phyloP scores from a whole-genome alignment of 352 stramenopile species.

The Pythium aquatile region DNA sequence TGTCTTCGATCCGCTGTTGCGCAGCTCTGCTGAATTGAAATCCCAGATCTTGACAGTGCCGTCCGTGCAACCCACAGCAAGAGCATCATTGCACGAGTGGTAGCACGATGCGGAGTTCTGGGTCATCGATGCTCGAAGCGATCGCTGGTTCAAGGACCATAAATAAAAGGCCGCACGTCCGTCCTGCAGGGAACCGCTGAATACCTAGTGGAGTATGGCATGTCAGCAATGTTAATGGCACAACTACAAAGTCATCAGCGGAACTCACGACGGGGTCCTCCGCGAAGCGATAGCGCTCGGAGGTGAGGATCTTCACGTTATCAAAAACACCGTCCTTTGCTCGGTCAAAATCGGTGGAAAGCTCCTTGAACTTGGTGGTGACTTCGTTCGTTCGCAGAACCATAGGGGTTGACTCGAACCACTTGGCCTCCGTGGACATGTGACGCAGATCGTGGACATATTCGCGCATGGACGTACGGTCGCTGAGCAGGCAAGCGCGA shows the following conservation, averaged over 20 bases:
- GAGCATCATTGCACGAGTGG: conserved; percentile 75
- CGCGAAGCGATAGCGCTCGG: conserved; percentile 51
- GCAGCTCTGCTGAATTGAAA: conserved; percentile 60
- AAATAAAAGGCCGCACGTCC: conserved; percentile 82
- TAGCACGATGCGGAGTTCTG: conserved; percentile 72
- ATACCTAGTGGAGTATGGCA: conserved; percentile 34
- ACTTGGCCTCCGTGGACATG: conserved; percentile 72
- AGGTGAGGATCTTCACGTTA: conserved; percentile 64
- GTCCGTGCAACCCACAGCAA: conserved; percentile 74
- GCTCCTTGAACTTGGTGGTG: conserved; percentile 30
- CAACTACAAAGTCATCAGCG: background rate
- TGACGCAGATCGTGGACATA: conserved; percentile 82
- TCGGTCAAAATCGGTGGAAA: conserved; percentile 51
- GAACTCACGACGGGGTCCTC: conserved; percentile 54
- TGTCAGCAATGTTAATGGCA: background rate
- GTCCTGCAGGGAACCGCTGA: conserved; percentile 72
- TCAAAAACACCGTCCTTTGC: conserved; percentile 57
- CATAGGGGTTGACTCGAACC: conserved; percentile 50
- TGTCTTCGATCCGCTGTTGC: conserved; percentile 42
- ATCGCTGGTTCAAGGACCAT: conserved; percentile 76
- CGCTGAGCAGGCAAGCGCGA: conserved; percentile 76
- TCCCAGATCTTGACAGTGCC: conserved; percentile 84
- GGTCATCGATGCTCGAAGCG: conserved; percentile 59
- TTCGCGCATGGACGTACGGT: conserved; percentile 83
- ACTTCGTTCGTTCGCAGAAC: conserved; percentile 48